phyloP scores from a whole-genome alignment of 345 rosid species.

The Kandelia obovata region DNA sequence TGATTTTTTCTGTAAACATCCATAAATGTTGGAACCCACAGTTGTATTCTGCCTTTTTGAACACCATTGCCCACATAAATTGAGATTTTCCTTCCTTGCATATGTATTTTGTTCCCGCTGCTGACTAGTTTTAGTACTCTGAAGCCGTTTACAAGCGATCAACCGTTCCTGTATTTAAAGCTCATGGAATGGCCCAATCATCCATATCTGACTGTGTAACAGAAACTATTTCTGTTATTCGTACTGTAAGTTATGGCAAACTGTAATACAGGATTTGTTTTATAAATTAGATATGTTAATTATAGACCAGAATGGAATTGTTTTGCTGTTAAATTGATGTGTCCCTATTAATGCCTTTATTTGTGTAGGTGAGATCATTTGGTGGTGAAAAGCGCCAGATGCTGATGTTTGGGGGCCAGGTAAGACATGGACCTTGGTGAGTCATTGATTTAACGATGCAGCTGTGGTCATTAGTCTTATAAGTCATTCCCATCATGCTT shows the following conservation, averaged over 20 bases:
- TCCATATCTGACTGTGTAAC: slow-evolving; percentile 87
- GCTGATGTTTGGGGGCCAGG: slow-evolving; percentile 81
- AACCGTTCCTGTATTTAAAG: slow-evolving; percentile 75
- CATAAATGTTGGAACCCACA: background rate
- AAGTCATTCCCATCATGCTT: slow-evolving; percentile 14
- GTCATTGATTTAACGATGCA: background rate
- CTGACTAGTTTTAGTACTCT: slow-evolving; percentile 28
- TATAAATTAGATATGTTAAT: background rate
- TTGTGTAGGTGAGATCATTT: slow-evolving; percentile 85
- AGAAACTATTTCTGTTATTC: slow-evolving; percentile 90
- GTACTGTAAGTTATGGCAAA: slow-evolving; percentile 62
- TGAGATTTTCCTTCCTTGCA: background rate
- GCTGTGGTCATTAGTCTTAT: slow-evolving; percentile 1
- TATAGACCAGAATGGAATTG: slow-evolving; percentile 3
- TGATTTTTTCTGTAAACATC: slow-evolving; percentile 7
- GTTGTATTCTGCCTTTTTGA: background rate
- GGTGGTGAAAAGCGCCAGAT: slow-evolving; percentile 93
- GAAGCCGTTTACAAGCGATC: slow-evolving; percentile 86
- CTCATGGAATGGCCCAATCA: slow-evolving; percentile 88
- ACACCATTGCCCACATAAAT: background rate
- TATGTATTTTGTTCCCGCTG: slow-evolving; percentile 20
- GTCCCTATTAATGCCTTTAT: slow-evolving; percentile 6
- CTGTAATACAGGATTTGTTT: background rate
- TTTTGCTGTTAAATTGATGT: slow-evolving; percentile 2
- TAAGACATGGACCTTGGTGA: slow-evolving; percentile 27